Base-by-base conservation (phyloP, 495 filamentous ascomycete species). In the Pyrenula aspistea region DNA sequence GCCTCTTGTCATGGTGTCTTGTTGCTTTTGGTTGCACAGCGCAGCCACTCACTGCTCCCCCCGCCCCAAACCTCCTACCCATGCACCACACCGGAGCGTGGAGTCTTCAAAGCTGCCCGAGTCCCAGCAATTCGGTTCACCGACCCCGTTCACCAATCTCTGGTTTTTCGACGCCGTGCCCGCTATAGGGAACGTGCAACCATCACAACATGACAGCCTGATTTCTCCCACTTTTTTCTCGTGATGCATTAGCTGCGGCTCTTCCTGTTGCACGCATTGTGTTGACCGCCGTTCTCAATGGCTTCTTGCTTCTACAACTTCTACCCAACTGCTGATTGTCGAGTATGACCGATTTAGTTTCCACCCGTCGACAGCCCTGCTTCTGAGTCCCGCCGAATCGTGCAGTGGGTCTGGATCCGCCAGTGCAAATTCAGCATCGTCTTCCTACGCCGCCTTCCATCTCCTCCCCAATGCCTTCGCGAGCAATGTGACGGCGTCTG, bases 311-410 rank as follows among this genome's bases (percentile, higher is more conserved):
- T 55, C 51, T 53, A 57, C 55, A 20, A 51, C 54, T 59, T 58
- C 55, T 54, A 62, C 25, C 63, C 31, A 42, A 42, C 31, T 4
- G 31, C 31, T 42, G 31, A 42, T 42, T 42, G 31, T 42, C 31
- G 31, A 42, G 31, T 42, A 42, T 42, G 31, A 42, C 31, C 31
- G 31, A 42, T 42, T 42, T 42, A 75, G 73, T 55, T 78, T 71
- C 60, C 61, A 70, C 42, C 61, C 69, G 49, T 71, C 70, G 49
- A 60, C 68, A 58, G 64, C 68, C n/a, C 67, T 76, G 57, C 66
- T 74, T 15, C 73, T 76, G 67, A 76, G 70, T 59, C 71, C 75
- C 50, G 59, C 71, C 54, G 73, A 76, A 64, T 76, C 73, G 50
- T 74, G 72, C 57, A 69, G 74, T 53, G 75, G 75, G 74, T 71